Evolutionary conservation across 768 basidiomycete species (phyloP), one percentile per base, ranked within the genome.

Genomic region (Cytidiella melzeri): DNA sequence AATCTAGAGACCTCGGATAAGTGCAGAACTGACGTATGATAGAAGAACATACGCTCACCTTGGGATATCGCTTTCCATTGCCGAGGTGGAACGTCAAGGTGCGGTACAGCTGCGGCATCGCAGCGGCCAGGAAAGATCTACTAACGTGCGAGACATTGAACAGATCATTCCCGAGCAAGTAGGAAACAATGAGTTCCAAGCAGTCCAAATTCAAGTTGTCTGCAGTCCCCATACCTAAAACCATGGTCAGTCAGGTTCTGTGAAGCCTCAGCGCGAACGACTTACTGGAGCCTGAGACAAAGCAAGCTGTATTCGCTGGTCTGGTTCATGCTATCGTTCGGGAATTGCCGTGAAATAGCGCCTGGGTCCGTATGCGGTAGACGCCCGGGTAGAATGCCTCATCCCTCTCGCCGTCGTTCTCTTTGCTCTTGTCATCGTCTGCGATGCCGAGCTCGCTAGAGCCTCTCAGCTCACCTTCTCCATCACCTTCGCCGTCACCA

Each of bases 171-270:
- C 72, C 70, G 37, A 70, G 61, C 4, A 89, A 67, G 55, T 74
- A 68, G 0, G 67, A 63, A 54, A 83, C 83, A 15, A 89, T 77
- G n/a, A 80, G 69, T 59, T 84, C 81, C 37, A 87, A 73, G 30
- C 88, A 82, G 65, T 90, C 87, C 18, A 80, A 72, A 53, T 87
- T 81, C 41, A 87, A 69, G 56, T 77, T 84, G 55, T 84, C 79
- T 10, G 79, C 80, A 25, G 79, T 73, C 41, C 82, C 77, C 84
- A 85, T 86, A 13, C 24, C 36, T 34, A 34, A 7, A 34, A 34
- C 9, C 15, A 34, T 34, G n/a, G n/a, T n/a, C n/a, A n/a, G n/a
- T n/a, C n/a, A n/a, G n/a, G n/a, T n/a, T n/a, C n/a, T n/a, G n/a
- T n/a, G n/a, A n/a, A n/a, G n/a, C n/a, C n/a, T n/a, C n/a, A n/a